Percentiles rank a stretch among this genome's conserved stretches.
Conservation (phyloP, 352 stramenopile genomes). For the Globisporangium mamillatum region DNA sequence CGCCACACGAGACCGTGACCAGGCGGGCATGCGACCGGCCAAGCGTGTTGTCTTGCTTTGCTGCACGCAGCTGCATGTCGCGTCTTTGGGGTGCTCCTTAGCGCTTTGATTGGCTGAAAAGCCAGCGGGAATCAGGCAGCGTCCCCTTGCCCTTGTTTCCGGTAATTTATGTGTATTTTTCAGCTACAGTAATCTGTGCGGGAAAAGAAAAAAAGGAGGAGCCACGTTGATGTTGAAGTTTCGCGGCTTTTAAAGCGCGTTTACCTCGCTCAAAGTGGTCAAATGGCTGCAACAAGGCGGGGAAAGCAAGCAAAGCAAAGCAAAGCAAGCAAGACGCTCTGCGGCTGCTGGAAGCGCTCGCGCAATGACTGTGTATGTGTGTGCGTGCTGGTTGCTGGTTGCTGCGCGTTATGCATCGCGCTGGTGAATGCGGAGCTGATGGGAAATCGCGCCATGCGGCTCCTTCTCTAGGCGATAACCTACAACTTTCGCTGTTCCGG, state of each 20-base stretch:
- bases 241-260: neutral
- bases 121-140: neutral
- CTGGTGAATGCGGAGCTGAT: neutral
- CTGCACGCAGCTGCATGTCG: constrained; percentile 6
- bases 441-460: neutral
- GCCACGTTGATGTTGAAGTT: constrained; percentile 7
- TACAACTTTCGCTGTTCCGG: neutral
- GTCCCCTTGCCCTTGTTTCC: neutral
- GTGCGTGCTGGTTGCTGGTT: too few relatives aligned
- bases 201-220: neutral
- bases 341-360: too few relatives aligned
- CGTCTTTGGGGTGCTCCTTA: neutral
- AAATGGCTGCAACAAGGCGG: neutral
- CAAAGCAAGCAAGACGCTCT: too few relatives aligned
- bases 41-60: neutral
- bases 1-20: neutral
- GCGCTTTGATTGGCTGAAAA: neutral
- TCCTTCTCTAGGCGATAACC: too few relatives aligned
- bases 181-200: neutral
- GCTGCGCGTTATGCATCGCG: neutral
- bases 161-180: neutral
- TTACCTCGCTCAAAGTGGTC: neutral
- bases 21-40: neutral
- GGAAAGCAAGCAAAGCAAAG: neutral
- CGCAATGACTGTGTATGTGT: too few relatives aligned